Base-by-base conservation (phyloP, 176 grass and related monocot species). In the Hsuehochloa calcarea region DNA sequence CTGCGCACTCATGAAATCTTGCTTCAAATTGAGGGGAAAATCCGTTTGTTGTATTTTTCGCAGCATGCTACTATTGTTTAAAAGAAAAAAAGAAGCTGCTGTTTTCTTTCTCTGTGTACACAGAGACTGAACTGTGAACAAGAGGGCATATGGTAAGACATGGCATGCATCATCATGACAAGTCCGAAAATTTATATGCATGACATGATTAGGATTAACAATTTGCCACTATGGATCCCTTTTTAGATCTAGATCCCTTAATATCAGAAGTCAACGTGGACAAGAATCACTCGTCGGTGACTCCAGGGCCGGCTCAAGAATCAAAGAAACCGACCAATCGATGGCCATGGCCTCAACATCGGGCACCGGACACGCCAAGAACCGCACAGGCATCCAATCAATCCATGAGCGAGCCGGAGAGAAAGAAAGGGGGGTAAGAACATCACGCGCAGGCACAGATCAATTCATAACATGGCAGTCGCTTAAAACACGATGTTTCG, bases 191-290 rank as follows among this genome's bases (percentile, higher is more conserved):
- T 43, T 34, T 39, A 15, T 15, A 88, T 50, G 39, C 12, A 78
- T 45, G 17, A 6, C 37, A 16, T 37, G 31, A 23, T 25, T 17
- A 55, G 11, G 14, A 67, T 46, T n/a, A 61, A 56, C 17, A 88
- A 37, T 8, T 64, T 44, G 35, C 4, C 23, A 62, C 12, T 27
- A 22, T 25, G 19, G 9, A 41, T 41, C 9, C 10, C 3, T 6
- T 70, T 13, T 61, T 3, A 54, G 22, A 44, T 84, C 34, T 41
- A 71, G 45, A 37, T 31, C 37, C 65, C 58, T 59, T 61, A 14
- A 23, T 58, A 82, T 40, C n/a, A 35, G 19, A 80, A 85, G 74
- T 84, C 74, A 78, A 84, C 72, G 26, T 20, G 4, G 5, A 72
- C 17, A 59, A 35, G 19, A 78, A 79, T 55, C 55, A 11, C n/a